Conservation (phyloP, 768 basidiomycete genomes). For the Russula vinacea region DNA sequence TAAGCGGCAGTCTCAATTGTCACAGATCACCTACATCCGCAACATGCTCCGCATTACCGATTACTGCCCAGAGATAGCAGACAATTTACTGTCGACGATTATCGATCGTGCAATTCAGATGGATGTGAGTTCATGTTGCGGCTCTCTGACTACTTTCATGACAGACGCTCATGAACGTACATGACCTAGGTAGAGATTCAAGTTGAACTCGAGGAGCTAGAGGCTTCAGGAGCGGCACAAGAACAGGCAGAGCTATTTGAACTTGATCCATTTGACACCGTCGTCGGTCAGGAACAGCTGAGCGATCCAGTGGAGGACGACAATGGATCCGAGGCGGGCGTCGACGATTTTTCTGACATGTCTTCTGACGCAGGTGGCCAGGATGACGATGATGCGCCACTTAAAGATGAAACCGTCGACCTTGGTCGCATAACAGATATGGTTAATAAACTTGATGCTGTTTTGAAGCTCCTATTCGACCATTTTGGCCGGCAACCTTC, state of each 20-base stretch:
- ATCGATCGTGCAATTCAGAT: constrained; percentile 95
- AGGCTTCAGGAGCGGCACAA: constrained; percentile 52
- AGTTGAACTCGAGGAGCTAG: constrained; percentile 89
- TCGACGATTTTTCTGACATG: constrained; percentile 63
- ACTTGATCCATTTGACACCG: constrained; percentile 81
- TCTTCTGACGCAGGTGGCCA: constrained; percentile 67
- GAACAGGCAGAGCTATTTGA: constrained; percentile 64
- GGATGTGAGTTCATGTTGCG: constrained; percentile 52
- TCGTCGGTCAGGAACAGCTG: constrained; percentile 71
- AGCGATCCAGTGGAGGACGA: constrained; percentile 51
- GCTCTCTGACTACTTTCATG: not conserved
- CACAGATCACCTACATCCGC: constrained; percentile 86
- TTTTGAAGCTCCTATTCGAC: constrained; percentile 79
- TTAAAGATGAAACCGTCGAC: constrained; percentile 50
- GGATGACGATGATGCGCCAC: constrained; percentile 40
- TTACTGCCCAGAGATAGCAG: constrained; percentile 85
- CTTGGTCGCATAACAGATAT: constrained; percentile 75
- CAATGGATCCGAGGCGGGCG: constrained; percentile 43
- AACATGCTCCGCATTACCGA: constrained; percentile 79
- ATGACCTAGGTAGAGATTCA: constrained; percentile 84
- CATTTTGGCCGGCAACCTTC: constrained; percentile 63
- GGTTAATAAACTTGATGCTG: constrained; percentile 88
- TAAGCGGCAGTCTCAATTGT: constrained; percentile 77
- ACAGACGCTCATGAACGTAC: constrained; percentile 1
- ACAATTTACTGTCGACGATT: constrained; percentile 80